These are phyloP conservation scores for Aspergillus tamarii DNA, from an alignment of 2,329 filamentous ascomycete genomes.

Conservation along the genomic window DNA sequence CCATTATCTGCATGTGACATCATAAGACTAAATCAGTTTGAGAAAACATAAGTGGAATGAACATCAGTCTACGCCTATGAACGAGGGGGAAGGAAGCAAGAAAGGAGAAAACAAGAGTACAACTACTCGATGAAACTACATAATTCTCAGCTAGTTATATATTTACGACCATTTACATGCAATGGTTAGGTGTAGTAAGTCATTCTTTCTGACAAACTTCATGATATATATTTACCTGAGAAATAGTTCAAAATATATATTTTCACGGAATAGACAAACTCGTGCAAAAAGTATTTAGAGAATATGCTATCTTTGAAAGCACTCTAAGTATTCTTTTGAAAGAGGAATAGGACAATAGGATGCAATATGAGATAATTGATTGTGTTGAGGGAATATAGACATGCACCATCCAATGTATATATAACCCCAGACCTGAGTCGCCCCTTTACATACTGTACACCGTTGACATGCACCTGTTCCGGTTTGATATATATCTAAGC, in stretches of 20 bases:
- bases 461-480: conserved; percentile 12
- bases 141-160: no score
- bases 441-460: conserved; percentile 12
- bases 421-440: neutral
- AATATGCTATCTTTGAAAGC: neutral
- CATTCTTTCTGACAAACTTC: no score
- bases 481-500: neutral
- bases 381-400: neutral
- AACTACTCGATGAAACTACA: no score
- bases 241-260: neutral
- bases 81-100: no score
- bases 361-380: neutral
- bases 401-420: neutral
- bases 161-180: no score
- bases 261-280: no score
- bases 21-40: neutral
- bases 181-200: no score
- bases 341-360: neutral
- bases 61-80: neutral
- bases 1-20: neutral
- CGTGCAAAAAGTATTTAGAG: neutral
- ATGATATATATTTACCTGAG: neutral
- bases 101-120: no score
- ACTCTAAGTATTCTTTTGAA: neutral
- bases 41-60: neutral